A percentile compares a stretch with the other conserved stretches of the same genome.
Evolutionary conservation across 1,284 basidiomycete species (phyloP).

Genomic region (Sanghuangporus sanghuang): DNA sequence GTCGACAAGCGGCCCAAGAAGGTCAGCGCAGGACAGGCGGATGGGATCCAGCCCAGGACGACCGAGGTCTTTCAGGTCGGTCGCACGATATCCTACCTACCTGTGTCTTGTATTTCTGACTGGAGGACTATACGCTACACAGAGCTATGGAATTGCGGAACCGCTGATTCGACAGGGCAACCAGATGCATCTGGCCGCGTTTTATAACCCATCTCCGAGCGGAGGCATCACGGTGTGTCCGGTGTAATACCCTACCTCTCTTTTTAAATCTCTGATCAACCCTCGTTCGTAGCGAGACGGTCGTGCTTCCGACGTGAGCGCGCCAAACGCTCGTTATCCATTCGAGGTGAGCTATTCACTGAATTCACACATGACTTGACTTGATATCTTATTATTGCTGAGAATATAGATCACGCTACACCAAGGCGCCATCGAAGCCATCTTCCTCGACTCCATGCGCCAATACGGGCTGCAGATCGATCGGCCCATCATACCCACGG

Average conservation of each 20-base stretch:
- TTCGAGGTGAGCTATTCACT: conserved; percentile 10
- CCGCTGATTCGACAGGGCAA: conserved; percentile 58
- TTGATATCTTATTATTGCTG: not conserved
- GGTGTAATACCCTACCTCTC: no score
- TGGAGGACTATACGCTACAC: not conserved
- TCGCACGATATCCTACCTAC: not conserved
- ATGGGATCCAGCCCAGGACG: conserved; percentile 74
- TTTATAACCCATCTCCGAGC: conserved; percentile 59
- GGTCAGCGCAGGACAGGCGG: conserved; percentile 67
- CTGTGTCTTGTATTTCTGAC: conserved; percentile 1
- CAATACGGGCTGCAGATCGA: conserved; percentile 50
- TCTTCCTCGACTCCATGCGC: conserved; percentile 62
- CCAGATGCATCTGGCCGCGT: conserved; percentile 65
- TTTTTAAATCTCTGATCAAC: no score
- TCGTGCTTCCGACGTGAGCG: conserved; percentile 51
- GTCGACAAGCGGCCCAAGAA: conserved; percentile 56
- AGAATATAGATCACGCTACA: conserved; percentile 60
- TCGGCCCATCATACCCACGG: conserved; percentile 49
- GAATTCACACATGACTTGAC: not conserved
- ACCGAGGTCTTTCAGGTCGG: conserved; percentile 70
- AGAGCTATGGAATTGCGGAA: conserved; percentile 73
- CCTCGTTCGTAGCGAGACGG: conserved; percentile 44
- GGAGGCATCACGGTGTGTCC: conserved; percentile 57
- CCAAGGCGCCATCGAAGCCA: conserved; percentile 68
- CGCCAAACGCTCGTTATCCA: conserved; percentile 31